Conservation (phyloP, 208 protist species). For the Angomonas desouzai region DNA sequence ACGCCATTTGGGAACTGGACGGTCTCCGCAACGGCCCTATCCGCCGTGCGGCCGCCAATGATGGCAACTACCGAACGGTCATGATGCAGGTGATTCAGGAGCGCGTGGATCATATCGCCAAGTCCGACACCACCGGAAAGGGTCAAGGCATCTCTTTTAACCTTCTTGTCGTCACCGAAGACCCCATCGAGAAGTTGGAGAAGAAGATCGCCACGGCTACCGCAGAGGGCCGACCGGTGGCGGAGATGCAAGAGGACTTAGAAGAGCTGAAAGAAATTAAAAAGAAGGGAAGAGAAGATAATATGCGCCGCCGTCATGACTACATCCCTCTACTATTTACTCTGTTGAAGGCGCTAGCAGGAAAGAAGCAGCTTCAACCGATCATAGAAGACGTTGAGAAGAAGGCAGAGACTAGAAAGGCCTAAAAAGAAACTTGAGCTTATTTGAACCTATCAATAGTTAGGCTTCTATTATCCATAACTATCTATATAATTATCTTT, state of each 20-base stretch:
- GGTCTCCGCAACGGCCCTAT: slow-evolving; percentile 94
- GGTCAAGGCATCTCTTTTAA: slow-evolving; percentile 94
- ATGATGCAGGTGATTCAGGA: slow-evolving; percentile 83
- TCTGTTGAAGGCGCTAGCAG: slow-evolving; percentile 91
- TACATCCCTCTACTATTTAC: slow-evolving; percentile 96
- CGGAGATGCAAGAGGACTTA: slow-evolving; percentile 58
- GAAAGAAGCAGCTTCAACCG: slow-evolving; percentile 83
- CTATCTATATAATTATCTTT: too few relatives aligned
- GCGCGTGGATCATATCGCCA: slow-evolving; percentile 72
- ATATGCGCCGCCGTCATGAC: slow-evolving; percentile 95
- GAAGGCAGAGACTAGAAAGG: slow-evolving; percentile 18
- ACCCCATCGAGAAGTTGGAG: slow-evolving; percentile 69
- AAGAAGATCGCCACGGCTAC: slow-evolving; percentile 49
- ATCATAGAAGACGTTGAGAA: slow-evolving; percentile 43
- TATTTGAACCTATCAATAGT: too few relatives aligned
- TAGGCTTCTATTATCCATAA: slow-evolving; percentile 1
- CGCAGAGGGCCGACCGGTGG: slow-evolving; percentile 43
- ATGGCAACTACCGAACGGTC: slow-evolving; percentile 56
- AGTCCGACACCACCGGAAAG: slow-evolving; percentile 35
- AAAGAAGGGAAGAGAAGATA: slow-evolving; percentile 81
- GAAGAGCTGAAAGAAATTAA: slow-evolving; percentile 38
- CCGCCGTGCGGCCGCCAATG: slow-evolving; percentile 57
- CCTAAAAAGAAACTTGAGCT: slow-evolving; percentile 13
- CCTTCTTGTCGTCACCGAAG: slow-evolving; percentile 94
- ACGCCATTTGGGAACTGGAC: slow-evolving; percentile 97